Evolutionary conservation across 2,329 filamentous ascomycete species (phyloP).

Genomic region (Monosporascus sp.): DNA sequence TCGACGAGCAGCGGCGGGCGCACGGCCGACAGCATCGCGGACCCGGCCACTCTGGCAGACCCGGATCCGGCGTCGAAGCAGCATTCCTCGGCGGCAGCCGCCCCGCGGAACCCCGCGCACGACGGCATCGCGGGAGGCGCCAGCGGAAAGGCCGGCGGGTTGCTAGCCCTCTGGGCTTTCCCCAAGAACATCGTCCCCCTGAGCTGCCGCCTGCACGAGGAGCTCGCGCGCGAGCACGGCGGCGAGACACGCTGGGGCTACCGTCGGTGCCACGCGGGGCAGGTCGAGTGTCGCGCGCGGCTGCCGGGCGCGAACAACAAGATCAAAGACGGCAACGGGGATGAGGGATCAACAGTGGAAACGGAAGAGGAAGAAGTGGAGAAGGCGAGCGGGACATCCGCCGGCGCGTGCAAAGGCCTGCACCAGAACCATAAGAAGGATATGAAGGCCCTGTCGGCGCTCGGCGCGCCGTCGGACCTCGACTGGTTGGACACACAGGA

Average conservation of each 20-base stretch:
- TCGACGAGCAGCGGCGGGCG: constrained; percentile 34
- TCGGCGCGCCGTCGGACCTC: constrained; percentile 49
- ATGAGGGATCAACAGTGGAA: not conserved
- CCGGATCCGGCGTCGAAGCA: constrained; percentile 15
- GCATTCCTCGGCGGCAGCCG: not conserved
- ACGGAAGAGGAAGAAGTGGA: not conserved
- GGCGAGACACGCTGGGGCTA: constrained; percentile 69
- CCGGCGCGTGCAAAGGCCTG: constrained; percentile 17
- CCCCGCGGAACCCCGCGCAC: constrained; percentile 24
- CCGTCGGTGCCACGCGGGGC: constrained; percentile 35
- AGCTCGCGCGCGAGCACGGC: constrained; percentile 63
- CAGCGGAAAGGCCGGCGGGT: constrained; percentile 71
- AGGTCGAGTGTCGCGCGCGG: constrained; percentile 27
- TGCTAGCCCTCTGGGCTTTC: constrained; percentile 72
- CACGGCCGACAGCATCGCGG: constrained; percentile 26
- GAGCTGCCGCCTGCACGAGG: constrained; percentile 63
- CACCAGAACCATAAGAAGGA: constrained; percentile 27
- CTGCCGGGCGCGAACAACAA: constrained; percentile 17
- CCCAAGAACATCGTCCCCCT: constrained; percentile 65
- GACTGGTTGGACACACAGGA: constrained; percentile 61
- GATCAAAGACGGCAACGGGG: not conserved
- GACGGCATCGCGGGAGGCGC: constrained; percentile 63
- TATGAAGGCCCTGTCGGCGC: constrained; percentile 15
- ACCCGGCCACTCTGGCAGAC: constrained; percentile 26
- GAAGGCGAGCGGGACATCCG: not conserved